Percentiles rank a stretch among this genome's conserved stretches.
Evolutionary conservation across 306 rosid genomes (phyloP).

Genomic region (Trichosanthes truncata): DNA sequence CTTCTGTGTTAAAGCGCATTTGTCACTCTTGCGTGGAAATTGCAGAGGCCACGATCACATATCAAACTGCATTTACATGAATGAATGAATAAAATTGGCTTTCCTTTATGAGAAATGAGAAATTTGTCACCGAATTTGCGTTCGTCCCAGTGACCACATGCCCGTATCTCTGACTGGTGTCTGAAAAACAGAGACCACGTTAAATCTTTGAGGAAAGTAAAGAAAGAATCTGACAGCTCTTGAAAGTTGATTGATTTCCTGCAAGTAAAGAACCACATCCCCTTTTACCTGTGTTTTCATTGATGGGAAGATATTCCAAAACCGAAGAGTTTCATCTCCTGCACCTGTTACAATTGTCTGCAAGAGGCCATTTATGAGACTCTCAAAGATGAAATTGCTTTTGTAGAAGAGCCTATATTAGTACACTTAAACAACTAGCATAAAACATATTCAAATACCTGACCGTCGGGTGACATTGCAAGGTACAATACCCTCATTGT

Average conservation of each 20-base stretch:
- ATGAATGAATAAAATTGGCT: background rate
- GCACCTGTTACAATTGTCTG: constrained; percentile 98
- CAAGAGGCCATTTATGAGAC: constrained; percentile 5
- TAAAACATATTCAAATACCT: constrained; percentile 33
- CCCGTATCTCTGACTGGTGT: constrained; percentile 79
- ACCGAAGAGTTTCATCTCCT: constrained; percentile 92
- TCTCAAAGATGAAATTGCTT: background rate
- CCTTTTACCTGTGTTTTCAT: constrained; percentile 63
- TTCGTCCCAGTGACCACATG: constrained; percentile 86
- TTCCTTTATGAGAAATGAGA: background rate
- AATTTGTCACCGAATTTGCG: constrained; percentile 48
- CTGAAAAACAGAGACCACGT: constrained; percentile 22
- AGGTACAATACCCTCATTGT: constrained; percentile 94
- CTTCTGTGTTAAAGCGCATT: background rate
- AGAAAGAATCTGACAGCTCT: background rate
- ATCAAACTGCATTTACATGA: constrained; percentile 12
- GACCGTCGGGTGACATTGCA: constrained; percentile 98
- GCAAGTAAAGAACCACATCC: background rate
- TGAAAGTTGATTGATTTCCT: background rate
- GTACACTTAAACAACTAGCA: background rate
- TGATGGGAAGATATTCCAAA: constrained; percentile 93
- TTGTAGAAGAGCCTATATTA: background rate
- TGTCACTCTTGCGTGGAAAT: background rate
- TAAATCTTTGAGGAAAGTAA: background rate
- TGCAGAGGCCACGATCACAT: background rate